Evolutionary conservation across 495 filamentous ascomycete species (phyloP), one percentile per base, ranked within the genome.

Genomic region (Oleoguttula mirabilis): DNA sequence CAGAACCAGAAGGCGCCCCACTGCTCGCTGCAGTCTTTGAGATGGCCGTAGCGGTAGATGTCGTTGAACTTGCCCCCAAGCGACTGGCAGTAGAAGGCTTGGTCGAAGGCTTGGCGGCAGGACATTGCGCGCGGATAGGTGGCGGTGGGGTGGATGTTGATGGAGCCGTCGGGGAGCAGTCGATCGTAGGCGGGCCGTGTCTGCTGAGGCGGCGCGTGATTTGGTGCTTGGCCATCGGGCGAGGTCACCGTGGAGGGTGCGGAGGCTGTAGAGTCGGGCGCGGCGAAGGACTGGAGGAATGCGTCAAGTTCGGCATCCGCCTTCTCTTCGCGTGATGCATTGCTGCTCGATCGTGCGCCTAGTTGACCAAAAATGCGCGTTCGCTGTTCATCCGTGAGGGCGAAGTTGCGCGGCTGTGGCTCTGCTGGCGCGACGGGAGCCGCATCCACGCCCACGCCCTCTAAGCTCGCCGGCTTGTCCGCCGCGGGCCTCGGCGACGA

Each of bases 1-100:
- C 90, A 98, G 63, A 94, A 82, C 77, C 88, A 85, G 66, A 90
- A 95, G 59, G 88, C 80, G 50, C 76, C 69, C 83, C 86, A 93
- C 32, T 82, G 77, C 50, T 88, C 77, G 21, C 64, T 65, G 68
- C 90, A 98, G 8, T 71, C 66, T 2, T 78, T 73, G 34, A 90
- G 49, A 30, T 58, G 61, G 41, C 90, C 90, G 60, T 83, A 77
- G 30, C 90, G 82, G 70, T 98, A 98, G 6, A 96, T 67, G 49
- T 79, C 74, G 48, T 77, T 70, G 65, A 88, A 90, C 57, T 94
- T 85, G 0, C 88, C 83, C 19, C 87, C 90, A 3, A 92, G 70
- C 0, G 84, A 88, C 55, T 90, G 82, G 71, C 90, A 98, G 73
- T 94, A 84, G 72, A 83, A 96, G 38, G 92, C 87, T 38, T 73